Percentiles rank a stretch among this genome's conserved stretches.
Evolutionary conservation across 2,329 filamentous ascomycete genomes (phyloP).

Genomic region (Drechmeria coniospora): DNA sequence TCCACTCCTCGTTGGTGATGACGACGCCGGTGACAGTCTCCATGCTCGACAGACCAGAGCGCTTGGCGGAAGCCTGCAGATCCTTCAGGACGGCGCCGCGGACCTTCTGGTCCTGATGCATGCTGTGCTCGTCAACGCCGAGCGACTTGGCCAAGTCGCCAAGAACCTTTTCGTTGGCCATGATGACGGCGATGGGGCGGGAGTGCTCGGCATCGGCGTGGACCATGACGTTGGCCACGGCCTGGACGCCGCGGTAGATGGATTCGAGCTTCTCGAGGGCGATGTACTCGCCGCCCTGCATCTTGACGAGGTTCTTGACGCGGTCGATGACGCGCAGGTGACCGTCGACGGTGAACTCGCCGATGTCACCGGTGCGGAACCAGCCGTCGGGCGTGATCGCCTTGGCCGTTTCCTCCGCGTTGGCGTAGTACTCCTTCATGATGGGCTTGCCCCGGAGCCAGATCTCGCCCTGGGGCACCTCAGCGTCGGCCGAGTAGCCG

Average conservation of each 20-base stretch:
- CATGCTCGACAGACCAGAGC: constrained; percentile 50
- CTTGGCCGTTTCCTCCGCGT: constrained; percentile 70
- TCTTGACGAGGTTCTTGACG: constrained; percentile 97
- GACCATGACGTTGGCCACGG: constrained; percentile 76
- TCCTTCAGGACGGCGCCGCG: constrained; percentile 48
- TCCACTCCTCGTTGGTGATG: constrained; percentile 77
- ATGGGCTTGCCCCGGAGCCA: constrained; percentile 70
- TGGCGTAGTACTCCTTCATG: constrained; percentile 64
- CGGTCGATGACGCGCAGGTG: constrained; percentile 83
- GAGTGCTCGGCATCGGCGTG: constrained; percentile 61
- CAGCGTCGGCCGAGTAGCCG: constrained; percentile 63
- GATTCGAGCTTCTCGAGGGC: constrained; percentile 92
- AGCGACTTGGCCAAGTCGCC: constrained; percentile 41
- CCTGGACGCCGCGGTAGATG: constrained; percentile 65
- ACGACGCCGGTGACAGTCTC: constrained; percentile 67
- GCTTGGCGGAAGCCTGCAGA: constrained; percentile 47
- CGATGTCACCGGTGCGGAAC: constrained; percentile 96
- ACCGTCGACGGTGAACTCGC: constrained; percentile 68
- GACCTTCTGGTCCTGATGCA: constrained; percentile 54
- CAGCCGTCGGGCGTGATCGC: constrained; percentile 72
- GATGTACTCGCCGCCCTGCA: constrained; percentile 89
- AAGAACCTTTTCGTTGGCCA: constrained; percentile 49
- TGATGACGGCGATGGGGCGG: constrained; percentile 70
- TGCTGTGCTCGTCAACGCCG: constrained; percentile 50
- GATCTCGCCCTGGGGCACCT: constrained; percentile 80